Evolutionary conservation across 768 basidiomycete species (phyloP).

Genomic region (Lyophyllum shimeji): DNA sequence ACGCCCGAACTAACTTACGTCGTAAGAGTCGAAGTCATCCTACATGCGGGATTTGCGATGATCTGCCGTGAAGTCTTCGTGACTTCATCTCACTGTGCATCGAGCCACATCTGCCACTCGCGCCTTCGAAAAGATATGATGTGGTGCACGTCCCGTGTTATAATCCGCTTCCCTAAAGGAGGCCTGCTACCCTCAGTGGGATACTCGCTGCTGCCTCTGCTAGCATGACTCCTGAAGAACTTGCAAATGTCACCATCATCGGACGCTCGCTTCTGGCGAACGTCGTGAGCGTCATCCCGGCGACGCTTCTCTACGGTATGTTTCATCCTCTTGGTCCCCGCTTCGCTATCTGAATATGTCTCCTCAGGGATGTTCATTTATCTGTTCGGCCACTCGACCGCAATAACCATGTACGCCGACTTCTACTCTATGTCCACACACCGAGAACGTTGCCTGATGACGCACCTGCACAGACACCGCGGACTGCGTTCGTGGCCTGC

Average conservation of each 20-base stretch:
- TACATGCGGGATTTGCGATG: no score
- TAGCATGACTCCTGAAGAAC: not conserved
- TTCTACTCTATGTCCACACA: no score
- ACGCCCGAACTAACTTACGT: no score
- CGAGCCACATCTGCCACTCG: no score
- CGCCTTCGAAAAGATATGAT: no score
- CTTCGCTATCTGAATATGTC: not conserved
- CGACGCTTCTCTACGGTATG: not conserved
- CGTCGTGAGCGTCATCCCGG: not conserved
- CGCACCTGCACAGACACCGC: not conserved
- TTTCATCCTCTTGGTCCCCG: not conserved
- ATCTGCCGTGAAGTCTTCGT: no score
- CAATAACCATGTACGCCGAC: not conserved
- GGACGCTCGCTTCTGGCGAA: not conserved
- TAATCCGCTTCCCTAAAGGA: no score
- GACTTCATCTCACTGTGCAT: no score
- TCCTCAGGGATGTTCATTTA: not conserved
- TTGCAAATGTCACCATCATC: not conserved
- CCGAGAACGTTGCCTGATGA: not conserved
- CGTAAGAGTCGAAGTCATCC: no score
- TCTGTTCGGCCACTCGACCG: not conserved
- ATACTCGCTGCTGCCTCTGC: not conserved
- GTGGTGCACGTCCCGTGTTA: no score
- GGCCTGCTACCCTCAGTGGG: no score
- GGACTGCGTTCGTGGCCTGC: not conserved